Conservation (phyloP, 768 basidiomycete genomes). For the Pisolithus marmoratus region DNA sequence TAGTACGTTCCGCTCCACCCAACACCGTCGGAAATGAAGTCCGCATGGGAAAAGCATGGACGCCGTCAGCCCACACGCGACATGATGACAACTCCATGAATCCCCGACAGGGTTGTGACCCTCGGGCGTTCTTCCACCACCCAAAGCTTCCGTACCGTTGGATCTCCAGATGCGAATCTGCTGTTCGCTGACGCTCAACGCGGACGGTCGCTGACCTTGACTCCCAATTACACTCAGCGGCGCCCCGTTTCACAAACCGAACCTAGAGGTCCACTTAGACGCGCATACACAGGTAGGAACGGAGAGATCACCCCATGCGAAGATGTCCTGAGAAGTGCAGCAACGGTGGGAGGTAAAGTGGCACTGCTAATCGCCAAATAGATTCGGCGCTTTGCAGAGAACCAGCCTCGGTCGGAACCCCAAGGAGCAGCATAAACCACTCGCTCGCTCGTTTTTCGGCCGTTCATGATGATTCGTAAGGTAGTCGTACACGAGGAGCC, state of each 20-base stretch:
- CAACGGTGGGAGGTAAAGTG: not conserved
- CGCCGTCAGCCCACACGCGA: no score
- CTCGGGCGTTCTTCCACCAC: conserved; percentile 12
- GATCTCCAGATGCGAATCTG: conserved; percentile 16
- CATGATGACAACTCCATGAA: no score
- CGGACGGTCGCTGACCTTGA: conserved; percentile 24
- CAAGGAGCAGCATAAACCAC: no score
- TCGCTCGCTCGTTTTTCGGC: no score
- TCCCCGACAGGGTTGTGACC: not conserved
- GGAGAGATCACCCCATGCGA: conserved; percentile 15
- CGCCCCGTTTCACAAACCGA: conserved; percentile 19
- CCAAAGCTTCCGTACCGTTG: conserved; percentile 18
- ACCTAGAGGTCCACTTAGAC: conserved; percentile 7
- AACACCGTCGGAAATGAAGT: no score
- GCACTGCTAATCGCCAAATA: no score
- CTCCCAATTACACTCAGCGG: conserved; percentile 20
- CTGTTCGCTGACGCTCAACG: conserved; percentile 20
- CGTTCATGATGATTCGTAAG: no score
- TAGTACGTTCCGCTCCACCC: not conserved
- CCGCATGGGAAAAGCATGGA: no score
- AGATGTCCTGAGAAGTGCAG: not conserved
- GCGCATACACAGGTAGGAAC: conserved; percentile 10
- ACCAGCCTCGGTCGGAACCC: no score
- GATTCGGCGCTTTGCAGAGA: no score
- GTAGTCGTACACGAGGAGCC: no score